Conservation (phyloP, 2,329 filamentous ascomycete genomes). For the Dryadomyces quercivorus region DNA sequence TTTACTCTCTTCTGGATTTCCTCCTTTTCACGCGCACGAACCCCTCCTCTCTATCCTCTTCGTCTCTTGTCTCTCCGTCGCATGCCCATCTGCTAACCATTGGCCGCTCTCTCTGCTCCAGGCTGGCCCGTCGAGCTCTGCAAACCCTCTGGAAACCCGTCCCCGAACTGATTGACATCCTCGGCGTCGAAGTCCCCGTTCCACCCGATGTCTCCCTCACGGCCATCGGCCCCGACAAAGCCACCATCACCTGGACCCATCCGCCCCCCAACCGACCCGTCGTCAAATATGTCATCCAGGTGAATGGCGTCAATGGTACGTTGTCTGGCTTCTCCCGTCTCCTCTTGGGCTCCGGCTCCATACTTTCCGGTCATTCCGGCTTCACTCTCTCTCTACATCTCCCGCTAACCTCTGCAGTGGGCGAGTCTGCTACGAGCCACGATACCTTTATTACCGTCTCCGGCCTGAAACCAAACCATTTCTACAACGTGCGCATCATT, state of each 20-base stretch:
- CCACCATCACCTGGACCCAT: slow-evolving; percentile 82
- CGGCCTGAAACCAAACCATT: slow-evolving; percentile 72
- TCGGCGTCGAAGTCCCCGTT: slow-evolving; percentile 88
- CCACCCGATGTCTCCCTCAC: slow-evolving; percentile 82
- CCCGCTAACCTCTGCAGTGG: slow-evolving; percentile 40
- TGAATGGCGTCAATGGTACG: slow-evolving; percentile 81
- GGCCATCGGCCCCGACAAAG: slow-evolving; percentile 75
- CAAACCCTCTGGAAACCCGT: slow-evolving; percentile 86
- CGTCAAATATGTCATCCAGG: slow-evolving; percentile 79
- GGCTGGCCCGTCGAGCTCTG: slow-evolving; percentile 76
- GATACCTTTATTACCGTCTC: slow-evolving; percentile 88
- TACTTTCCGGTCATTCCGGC: not conserved
- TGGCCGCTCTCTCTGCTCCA: slow-evolving; percentile 20
- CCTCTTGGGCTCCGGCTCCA: too few species aligned
- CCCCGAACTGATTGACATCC: slow-evolving; percentile 76
- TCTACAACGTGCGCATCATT: slow-evolving; percentile 88
- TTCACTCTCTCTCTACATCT: not conserved
- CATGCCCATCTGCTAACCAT: slow-evolving; percentile 2
- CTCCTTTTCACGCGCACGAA: not conserved
- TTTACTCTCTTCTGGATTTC: not conserved
- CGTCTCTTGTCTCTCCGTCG: too few species aligned
- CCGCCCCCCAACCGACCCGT: slow-evolving; percentile 55
- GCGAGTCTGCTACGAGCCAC: slow-evolving; percentile 62
- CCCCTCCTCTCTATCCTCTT: not conserved
- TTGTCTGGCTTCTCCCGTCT: not conserved